Conservation (phyloP, 768 basidiomycete genomes). For the Collybiopsis confluens region DNA sequence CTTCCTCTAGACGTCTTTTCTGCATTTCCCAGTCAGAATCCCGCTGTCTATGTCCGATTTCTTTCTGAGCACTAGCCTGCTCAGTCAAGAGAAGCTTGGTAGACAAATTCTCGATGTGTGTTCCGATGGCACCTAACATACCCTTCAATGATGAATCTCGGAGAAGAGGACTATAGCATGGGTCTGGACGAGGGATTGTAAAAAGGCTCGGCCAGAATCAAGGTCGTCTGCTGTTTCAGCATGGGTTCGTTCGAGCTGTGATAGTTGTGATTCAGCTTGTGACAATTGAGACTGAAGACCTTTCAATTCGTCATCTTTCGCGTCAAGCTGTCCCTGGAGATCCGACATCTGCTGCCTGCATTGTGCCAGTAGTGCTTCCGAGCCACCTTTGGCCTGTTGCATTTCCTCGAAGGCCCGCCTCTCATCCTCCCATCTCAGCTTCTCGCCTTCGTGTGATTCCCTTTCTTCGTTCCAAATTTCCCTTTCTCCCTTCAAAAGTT, state of each 20-base stretch:
- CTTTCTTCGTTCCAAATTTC: slow-evolving; percentile 43
- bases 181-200: slow-evolving; percentile 50
- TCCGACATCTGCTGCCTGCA: slow-evolving; percentile 23
- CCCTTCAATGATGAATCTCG: slow-evolving; percentile 47
- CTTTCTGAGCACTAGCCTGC: slow-evolving; percentile 18
- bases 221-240: slow-evolving; percentile 46
- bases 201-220: slow-evolving; percentile 40
- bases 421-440: slow-evolving; percentile 27
- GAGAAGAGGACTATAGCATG: slow-evolving; percentile 55
- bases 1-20: slow-evolving; percentile 45
- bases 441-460: slow-evolving; percentile 18
- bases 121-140: slow-evolving; percentile 42
- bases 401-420: slow-evolving; percentile 35
- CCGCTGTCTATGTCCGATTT: neutral
- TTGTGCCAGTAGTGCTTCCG: slow-evolving; percentile 34
- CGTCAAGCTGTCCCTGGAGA: slow-evolving; percentile 29
- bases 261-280: slow-evolving; percentile 40
- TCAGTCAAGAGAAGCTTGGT: slow-evolving; percentile 37
- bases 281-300: slow-evolving; percentile 32
- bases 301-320: slow-evolving; percentile 34
- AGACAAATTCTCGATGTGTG: slow-evolving; percentile 49
- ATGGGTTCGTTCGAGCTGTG: slow-evolving; percentile 50
- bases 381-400: slow-evolving; percentile 33
- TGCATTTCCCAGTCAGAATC: slow-evolving; percentile 46
- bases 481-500: slow-evolving; percentile 46